Percentiles rank a stretch among this genome's conserved stretches.
Evolutionary conservation across 2,329 filamentous ascomycete genomes (phyloP).

Genomic region (Bipolaris bicolor): DNA sequence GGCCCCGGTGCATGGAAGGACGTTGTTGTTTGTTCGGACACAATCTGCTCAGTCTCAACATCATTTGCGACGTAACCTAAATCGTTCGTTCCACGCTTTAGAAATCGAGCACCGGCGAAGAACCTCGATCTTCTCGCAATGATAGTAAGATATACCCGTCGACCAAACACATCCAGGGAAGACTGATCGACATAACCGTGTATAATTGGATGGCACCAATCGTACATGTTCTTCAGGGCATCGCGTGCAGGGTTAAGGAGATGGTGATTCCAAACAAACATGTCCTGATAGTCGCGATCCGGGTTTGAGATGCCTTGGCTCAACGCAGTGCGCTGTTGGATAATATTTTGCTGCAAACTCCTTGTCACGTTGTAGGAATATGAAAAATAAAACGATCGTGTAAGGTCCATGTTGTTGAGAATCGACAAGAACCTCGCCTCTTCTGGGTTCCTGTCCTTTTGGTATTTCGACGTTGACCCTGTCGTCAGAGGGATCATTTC

Average conservation of each 20-base stretch:
- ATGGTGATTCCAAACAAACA: conserved; percentile 99
- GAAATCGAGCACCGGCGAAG: conserved; percentile 91
- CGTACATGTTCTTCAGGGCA: conserved; percentile 78
- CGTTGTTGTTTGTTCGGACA: conserved; percentile 91
- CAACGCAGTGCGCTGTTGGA: conserved; percentile 74
- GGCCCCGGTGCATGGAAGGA: conserved; percentile 93
- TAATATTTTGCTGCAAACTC: conserved; percentile 91
- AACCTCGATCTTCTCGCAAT: conserved; percentile 90
- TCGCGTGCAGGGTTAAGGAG: conserved; percentile 76
- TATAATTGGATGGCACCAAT: conserved; percentile 95
- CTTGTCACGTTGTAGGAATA: conserved; percentile 96
- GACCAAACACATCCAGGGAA: conserved; percentile 75
- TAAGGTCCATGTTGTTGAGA: conserved; percentile 87
- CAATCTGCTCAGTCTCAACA: conserved; percentile 98
- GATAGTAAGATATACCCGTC: conserved; percentile 88
- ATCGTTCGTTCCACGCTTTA: conserved; percentile 95
- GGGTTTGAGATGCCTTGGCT: conserved; percentile 67
- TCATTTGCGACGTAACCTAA: conserved; percentile 96
- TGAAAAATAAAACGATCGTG: conserved; percentile 95
- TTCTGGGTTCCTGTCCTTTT: conserved; percentile 83
- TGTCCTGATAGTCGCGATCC: conserved; percentile 77
- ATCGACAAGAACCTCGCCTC: conserved; percentile 89
- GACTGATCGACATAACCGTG: conserved; percentile 97
- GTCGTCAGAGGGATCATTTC: conserved; percentile 88
- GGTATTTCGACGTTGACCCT: conserved; percentile 68